These are phyloP conservation scores for Combretum micranthum DNA, from an alignment of 345 rosid species.

Conservation along the genomic window DNA sequence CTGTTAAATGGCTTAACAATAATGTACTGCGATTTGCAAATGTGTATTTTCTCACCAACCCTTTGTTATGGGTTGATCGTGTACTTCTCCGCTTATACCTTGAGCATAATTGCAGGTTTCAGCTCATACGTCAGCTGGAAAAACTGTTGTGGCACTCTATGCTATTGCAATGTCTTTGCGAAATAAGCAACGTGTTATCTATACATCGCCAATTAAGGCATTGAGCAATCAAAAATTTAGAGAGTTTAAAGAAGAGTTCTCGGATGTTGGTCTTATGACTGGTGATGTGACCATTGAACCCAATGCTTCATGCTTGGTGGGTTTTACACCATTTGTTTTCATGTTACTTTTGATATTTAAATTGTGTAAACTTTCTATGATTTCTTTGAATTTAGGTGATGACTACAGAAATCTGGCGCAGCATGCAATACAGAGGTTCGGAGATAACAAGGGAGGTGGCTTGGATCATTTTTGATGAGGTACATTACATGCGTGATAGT, in stretches of 20 bases:
- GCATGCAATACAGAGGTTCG: conserved; percentile 96
- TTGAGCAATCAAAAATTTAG: conserved; percentile 93
- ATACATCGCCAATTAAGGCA: conserved; percentile 96
- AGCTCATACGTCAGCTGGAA: conserved; percentile 99
- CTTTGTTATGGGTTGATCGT: not conserved
- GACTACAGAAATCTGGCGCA: conserved; percentile 99
- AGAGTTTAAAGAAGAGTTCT: conserved; percentile 94
- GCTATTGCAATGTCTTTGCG: conserved; percentile 93
- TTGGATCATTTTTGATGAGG: conserved; percentile 96
- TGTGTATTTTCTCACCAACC: not conserved
- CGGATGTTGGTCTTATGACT: conserved; percentile 98
- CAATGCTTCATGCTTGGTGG: conserved; percentile 87
- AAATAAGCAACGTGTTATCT: conserved; percentile 84
- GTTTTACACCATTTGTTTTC: conserved; percentile 1
- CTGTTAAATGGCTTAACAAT: too few relatives aligned
- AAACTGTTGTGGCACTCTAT: conserved; percentile 89
- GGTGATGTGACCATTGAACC: conserved; percentile 98
- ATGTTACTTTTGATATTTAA: not conserved
- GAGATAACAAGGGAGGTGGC: conserved; percentile 93
- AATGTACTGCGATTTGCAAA: too few relatives aligned
- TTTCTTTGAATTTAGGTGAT: conserved; percentile 58
- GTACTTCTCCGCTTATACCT: not conserved
- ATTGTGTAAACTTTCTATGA: conserved; percentile 14
- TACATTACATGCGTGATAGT: conserved; percentile 98
- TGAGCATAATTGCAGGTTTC: conserved; percentile 51